Conservation (phyloP, 495 filamentous ascomycete species). For the Lentithecium fluviatile region DNA sequence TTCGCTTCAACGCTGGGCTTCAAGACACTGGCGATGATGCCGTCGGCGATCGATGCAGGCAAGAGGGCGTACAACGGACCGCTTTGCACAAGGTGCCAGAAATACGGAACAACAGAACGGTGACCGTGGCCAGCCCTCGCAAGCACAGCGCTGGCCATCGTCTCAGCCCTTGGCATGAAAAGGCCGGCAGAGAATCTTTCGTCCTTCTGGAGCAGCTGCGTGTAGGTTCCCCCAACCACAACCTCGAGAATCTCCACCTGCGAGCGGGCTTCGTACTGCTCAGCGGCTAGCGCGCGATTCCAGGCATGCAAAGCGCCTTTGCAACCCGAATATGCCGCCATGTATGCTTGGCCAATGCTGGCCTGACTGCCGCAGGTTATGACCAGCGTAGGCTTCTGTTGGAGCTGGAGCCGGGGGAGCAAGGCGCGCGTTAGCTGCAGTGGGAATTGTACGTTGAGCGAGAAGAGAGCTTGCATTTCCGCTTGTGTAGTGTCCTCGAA, state of each 20-base stretch:
- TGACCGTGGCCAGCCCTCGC: constrained; percentile 13
- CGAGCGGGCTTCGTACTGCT: not conserved
- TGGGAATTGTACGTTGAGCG: constrained; percentile 38
- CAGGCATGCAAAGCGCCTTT: constrained; percentile 38
- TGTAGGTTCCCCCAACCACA: constrained; percentile 5
- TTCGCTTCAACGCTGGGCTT: constrained; percentile 14
- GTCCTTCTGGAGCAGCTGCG: constrained; percentile 11
- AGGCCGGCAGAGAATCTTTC: not conserved
- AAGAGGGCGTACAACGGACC: not conserved
- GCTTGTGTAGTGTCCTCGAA: constrained; percentile 33
- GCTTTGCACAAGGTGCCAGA: constrained; percentile 6
- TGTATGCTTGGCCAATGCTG: constrained; percentile 43
- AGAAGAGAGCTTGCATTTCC: constrained; percentile 26
- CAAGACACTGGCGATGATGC: constrained; percentile 3
- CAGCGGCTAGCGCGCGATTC: constrained; percentile 4
- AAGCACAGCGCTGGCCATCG: not conserved
- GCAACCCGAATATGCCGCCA: constrained; percentile 42
- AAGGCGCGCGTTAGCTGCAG: constrained; percentile 48
- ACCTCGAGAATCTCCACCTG: constrained; percentile 6
- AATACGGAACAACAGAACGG: not conserved
- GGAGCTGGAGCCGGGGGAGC: constrained; percentile 33
- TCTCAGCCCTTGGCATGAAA: constrained; percentile 6
- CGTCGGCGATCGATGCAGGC: not conserved
- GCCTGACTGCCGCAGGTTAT: constrained; percentile 49
- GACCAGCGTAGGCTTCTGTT: constrained; percentile 42